Evolutionary conservation across 2,329 filamentous ascomycete genomes (phyloP), one percentile per base, ranked within the genome.

Genomic region (Fusarium goolgardi): DNA sequence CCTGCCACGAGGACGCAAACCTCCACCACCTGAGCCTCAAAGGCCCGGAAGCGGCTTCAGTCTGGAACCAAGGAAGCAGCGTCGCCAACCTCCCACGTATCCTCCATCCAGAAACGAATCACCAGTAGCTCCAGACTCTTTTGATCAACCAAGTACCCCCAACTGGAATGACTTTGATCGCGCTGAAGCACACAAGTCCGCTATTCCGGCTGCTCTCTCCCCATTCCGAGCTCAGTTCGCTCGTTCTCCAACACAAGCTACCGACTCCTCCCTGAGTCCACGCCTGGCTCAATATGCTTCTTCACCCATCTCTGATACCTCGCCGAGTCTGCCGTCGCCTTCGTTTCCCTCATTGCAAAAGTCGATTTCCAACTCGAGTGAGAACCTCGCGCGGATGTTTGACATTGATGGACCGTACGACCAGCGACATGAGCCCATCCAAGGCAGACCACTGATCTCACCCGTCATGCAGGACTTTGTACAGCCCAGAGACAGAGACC

Each of bases 261-360:
- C 56, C 1, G 58, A 49, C n/a, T 44, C 55, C 2, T 56, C 53
- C 0, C 16, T 54, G 21, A 67, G 62, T 40, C 71, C 65, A 6
- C 64, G 65, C 5, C 65, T 65, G n/a, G 59, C 63, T 3, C 66
- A 65, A 4, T 75, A 68, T 32, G 73, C 67, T 13, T 75, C 77
- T 0, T 75, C 76, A 0, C 70, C 74, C 16, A 70, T 76, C 27
- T 77, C 77, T 0, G 70, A 71, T 6, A 67, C 62, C 7, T 70
- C 78, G 3, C 76, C 78, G 1, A 77, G 75, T 9, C 65, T 80
- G 7, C 77, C 78, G 1, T 79, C 78, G 16, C 79, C 79, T 3
- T 77, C 77, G 0, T 80, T 80, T 27, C 63, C 74, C 5, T 79
- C 79, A 0, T 66, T 80, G 2, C 75, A 78, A 50, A 72, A 76